Base-by-base conservation (phyloP, 1,139 yeast species). In the Pichia sp. region DNA sequence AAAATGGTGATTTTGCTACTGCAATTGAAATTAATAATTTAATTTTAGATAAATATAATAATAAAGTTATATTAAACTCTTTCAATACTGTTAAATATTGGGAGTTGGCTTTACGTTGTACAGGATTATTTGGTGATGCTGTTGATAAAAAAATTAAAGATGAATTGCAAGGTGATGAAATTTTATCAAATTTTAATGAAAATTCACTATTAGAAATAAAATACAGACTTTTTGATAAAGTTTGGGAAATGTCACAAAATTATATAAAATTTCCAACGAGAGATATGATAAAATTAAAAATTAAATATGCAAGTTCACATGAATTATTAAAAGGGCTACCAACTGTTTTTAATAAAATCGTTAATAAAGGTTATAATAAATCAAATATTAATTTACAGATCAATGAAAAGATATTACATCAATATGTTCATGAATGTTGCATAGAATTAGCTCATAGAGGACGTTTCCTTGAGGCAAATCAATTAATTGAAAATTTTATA, bases 381-480 rank as follows among this genome's bases (percentile, higher is more conserved):
- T 48, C 53, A 4, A 35, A 45, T 4, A 41, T 45, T 11, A 56
- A 55, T 10, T 48, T 54, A 2, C 36, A 48, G 6, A 51, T 48
- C 16, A 54, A 55, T 38, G 52, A 56, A 36, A 47, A 48, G 28
- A 22, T 57, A 2, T 41, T 58, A 4, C 24, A 52, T 26, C 46
- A 55, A 9, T 60, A 56, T 41, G 42, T 60, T 32, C 51, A 53
- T 30, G 38, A 33, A 12, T 59, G 63, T 41, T 49, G 59, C n/a
- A 40, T 48, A 9, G 54, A 53, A 39, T 45, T 61, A 16, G 57
- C 55, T 33, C 42, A 49, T 31, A 43, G 46, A 20, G 49, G 53
- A 2, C 46, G 50, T 24, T 59, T 57, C 26, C 54, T 55, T 38
- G 52, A 56, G 39, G 62, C 64, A 1, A 58, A 55, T 35, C 47